Evolutionary conservation across 805 yeast genomes (phyloP).

Genomic region (Cyberlindnera lachancei): DNA sequence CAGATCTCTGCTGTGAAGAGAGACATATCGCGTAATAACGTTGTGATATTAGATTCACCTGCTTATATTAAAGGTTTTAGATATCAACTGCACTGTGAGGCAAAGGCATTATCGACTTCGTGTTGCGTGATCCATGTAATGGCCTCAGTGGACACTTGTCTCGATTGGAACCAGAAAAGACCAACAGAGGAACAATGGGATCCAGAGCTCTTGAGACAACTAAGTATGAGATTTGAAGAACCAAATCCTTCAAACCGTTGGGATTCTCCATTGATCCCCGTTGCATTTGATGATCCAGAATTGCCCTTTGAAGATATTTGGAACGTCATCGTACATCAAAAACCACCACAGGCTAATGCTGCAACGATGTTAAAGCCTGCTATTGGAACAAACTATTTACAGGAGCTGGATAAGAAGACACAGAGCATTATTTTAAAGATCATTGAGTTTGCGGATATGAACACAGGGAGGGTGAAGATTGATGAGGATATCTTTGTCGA

Average conservation of each 20-base stretch:
- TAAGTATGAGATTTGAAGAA: constrained; percentile 86
- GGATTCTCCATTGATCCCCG: constrained; percentile 86
- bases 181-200: constrained; percentile 46
- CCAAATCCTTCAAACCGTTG: constrained; percentile 81
- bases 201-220: constrained; percentile 51
- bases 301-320: constrained; percentile 63
- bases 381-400: constrained; percentile 64
- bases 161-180: constrained; percentile 48
- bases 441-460: constrained; percentile 53
- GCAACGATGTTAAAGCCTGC: constrained; percentile 83
- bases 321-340: constrained; percentile 44
- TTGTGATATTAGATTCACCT: constrained; percentile 81
- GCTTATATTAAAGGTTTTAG: constrained; percentile 93
- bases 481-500: constrained; percentile 41
- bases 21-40: constrained; percentile 54
- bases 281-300: constrained; percentile 45
- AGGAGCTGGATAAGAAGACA: constrained; percentile 69
- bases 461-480: constrained; percentile 30
- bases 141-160: constrained; percentile 48
- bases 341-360: constrained; percentile 69
- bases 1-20: constrained; percentile 88
- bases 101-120: constrained; percentile 75
- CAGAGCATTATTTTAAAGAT: constrained; percentile 55
- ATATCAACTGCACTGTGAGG: constrained; percentile 90
- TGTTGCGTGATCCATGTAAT: constrained; percentile 78